Evolutionary conservation across 306 rosid genomes (phyloP), one percentile per base, ranked within the genome.

Genomic region (Dalbergia cochinchinensis): DNA sequence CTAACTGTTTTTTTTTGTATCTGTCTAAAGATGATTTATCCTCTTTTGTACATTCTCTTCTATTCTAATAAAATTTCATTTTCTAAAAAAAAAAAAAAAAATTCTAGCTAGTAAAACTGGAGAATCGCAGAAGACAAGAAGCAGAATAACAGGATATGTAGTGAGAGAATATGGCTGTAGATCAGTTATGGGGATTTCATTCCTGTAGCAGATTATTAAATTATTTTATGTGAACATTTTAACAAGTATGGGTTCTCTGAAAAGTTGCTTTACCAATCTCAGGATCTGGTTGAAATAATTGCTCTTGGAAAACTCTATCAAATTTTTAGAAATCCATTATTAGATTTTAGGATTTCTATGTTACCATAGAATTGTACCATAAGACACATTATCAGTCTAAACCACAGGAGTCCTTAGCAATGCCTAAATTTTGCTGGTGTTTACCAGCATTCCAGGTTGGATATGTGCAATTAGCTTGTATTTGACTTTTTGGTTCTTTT

Each of bases 181-280:
- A 69, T 69, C 45, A 51, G 37, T 44, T 60, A 37, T 51, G 58
- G 20, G 64, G 39, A 69, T 33, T 65, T 12, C 31, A 26, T 50
- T 37, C 11, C 65, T 11, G 11, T 75, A 39, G 51, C 55, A 47
- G 65, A 31, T 69, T 69, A 51, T 20, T 44, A 58, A 19, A 48
- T 74, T 54, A 44, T 9, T 74, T 48, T 83, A 41, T 8, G 51
- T 11, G 59, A 82, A 61, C 76, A 74, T 34, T 19, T 74, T 74
- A 57, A 66, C 48, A 47, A 60, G 67, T 58, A 69, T 76, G 58
- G 39, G 51, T 76, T 22, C 50, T 82, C 69, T 70, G 69, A 42
- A 76, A 69, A 76, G 18, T 82, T 20, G 51, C 44, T 33, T 69
- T 48, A 50, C 48, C 57, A 55, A 63, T 55, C 73, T 72, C 64